Evolutionary conservation across 1,284 basidiomycete species (phyloP), one percentile per base, ranked within the genome.

Genomic region (Albatrellus sp.): DNA sequence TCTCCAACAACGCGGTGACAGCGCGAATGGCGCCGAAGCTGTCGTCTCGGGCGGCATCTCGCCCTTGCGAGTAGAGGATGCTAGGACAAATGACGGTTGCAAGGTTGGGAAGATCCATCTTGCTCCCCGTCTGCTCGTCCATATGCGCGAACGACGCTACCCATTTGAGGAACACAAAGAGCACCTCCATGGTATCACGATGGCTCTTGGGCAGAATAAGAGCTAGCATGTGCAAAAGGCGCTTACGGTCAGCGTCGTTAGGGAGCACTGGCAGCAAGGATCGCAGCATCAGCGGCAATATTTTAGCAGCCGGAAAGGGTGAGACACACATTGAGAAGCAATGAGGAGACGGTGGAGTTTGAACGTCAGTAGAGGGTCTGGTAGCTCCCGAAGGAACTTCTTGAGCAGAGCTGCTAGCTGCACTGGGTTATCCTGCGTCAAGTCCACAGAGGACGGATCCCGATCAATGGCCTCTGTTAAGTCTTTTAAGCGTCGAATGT

Each of bases 91-190:
- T 92, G 60, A 98, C 96, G 11, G 91, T 97, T n/a, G 94, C 92
- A 51, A 99, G 72, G 60, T 99, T 99, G 31, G 77, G 76, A 42
- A 98, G 69, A 63, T 99, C 94, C 94, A 99, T 99, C 67, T 94
- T 94, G 68, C 89, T 93, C 33, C 94, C 94, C 0, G 94, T 98
- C 61, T 94, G 91, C 57, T 94, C 93, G 59, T 98, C 94, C 65
- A 96, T 80, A 64, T 98, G 93, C 38, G 94, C 92, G 62, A 99
- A 99, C 4, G 91, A 94, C 5, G 94, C 94, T 2, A 99, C 94
- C 96, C 96, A 99, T 63, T 96, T 94, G 54, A 99, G 72, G 68
- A 99, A 99, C 14, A 97, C 92, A 58, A 97, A 98, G 37, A 99
- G 68, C 40, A 97, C 91, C 64, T 99, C 94, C 77, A 97, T 80